These are phyloP conservation scores for Irpex sp. DNA, from an alignment of 1,284 basidiomycete genomes.

Conservation along the genomic window DNA sequence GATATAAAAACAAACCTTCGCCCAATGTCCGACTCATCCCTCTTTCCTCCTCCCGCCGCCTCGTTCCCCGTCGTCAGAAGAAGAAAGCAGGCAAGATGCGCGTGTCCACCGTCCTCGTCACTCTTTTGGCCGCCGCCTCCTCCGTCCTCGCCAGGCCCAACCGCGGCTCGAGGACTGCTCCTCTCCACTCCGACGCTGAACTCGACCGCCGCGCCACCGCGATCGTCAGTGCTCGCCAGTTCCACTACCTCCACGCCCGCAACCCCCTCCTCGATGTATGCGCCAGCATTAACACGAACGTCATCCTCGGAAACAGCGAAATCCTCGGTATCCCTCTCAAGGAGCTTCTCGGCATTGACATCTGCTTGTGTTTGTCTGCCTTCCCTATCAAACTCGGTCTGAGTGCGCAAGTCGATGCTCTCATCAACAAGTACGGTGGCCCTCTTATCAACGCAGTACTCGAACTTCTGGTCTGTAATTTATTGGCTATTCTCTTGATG, in stretches of 20 bases:
- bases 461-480: slow-evolving; percentile 16
- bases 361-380: slow-evolving; percentile 25
- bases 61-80: not conserved
- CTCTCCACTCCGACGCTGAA: not conserved
- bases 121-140: not conserved
- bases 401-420: slow-evolving; percentile 13
- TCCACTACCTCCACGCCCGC: not conserved
- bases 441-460: slow-evolving; percentile 16
- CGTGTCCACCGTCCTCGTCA: not conserved
- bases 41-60: not conserved
- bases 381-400: slow-evolving; percentile 20
- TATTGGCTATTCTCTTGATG: not conserved
- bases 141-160: not conserved
- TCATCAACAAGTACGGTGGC: slow-evolving; percentile 19
- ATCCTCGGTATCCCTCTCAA: slow-evolving; percentile 12
- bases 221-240: not conserved
- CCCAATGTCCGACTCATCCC: not conserved
- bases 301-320: slow-evolving; percentile 4
- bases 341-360: slow-evolving; percentile 16
- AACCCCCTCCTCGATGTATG: slow-evolving; percentile 20
- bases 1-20: not conserved
- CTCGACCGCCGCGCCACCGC: not conserved
- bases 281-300: slow-evolving; percentile 19
- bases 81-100: not conserved
- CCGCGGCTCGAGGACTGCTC: not conserved